Evolutionary conservation across 805 yeast genomes (phyloP).

Genomic region (Barnettozyma populi): DNA sequence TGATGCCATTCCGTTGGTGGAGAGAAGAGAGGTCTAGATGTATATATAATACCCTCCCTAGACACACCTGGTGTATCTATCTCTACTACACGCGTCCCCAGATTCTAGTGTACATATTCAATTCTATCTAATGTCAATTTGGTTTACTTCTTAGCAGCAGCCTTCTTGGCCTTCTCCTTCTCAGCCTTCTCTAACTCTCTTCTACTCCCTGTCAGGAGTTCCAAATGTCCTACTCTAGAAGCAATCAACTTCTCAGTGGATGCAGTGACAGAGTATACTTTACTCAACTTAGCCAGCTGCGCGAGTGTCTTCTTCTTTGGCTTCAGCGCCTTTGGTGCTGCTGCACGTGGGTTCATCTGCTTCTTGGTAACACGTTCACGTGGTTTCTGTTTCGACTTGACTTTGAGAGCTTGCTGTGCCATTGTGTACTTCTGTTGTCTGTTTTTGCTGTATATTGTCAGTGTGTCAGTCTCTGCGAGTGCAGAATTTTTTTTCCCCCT

Average conservation of each 20-base stretch:
- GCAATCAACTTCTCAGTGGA: conserved; percentile 83
- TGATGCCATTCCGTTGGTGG: conserved; percentile 10
- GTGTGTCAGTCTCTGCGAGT: too few species aligned
- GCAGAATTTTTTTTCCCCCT: background rate
- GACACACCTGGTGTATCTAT: too few species aligned
- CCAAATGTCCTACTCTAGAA: conserved; percentile 90
- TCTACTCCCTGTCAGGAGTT: conserved; percentile 84
- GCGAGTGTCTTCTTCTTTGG: conserved; percentile 55
- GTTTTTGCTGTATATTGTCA: too few species aligned
- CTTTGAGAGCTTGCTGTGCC: conserved; percentile 73
- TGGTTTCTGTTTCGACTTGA: conserved; percentile 34
- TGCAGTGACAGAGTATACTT: conserved; percentile 43
- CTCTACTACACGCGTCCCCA: too few species aligned
- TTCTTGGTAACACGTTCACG: conserved; percentile 48
- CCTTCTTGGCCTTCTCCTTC: conserved; percentile 34
- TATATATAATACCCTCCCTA: too few species aligned
- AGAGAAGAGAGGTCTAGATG: conserved; percentile 4
- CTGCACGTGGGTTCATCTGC: conserved; percentile 58
- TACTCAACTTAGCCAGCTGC: conserved; percentile 50
- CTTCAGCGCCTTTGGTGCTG: conserved; percentile 69
- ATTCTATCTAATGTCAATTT: background rate
- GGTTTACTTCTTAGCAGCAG: conserved; percentile 17
- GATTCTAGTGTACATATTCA: background rate
- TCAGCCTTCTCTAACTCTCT: conserved; percentile 66
- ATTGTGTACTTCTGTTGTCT: too few species aligned